Evolutionary conservation across 352 stramenopile genomes (phyloP), one percentile per base, ranked within the genome.

Genomic region (Phytopythium cucurbitacearum): DNA sequence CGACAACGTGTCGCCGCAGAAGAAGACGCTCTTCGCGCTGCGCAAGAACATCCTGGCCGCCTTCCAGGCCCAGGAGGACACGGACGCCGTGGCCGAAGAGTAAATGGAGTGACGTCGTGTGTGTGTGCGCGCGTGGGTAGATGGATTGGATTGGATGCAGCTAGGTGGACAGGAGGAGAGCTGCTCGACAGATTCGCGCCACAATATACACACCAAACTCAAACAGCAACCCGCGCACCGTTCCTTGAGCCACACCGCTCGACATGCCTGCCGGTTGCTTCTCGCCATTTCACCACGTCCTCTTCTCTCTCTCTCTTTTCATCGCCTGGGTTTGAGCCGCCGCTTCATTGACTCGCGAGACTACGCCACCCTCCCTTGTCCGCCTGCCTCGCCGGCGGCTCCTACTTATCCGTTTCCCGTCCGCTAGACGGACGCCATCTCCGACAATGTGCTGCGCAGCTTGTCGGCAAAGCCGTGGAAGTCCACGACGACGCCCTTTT

Each of bases 11-110:
- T 72, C 75, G 32, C 62, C 87, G 5, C 64, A 89, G 56, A 96
- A 96, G 68, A 96, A 95, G 69, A 94, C 81, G 64, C 76, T 94
- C 43, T 97, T 97, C 49, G 72, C 78, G 42, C 60, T 96, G 28
- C 84, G 87, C 66, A 91, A 91, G 70, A 97, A 97, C 74, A 96
- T 97, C 57, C 76, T 97, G 38, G 65, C 87, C 55, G 73, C 81
- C 59, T 85, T 85, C 57, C 62, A 76, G 61, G 59, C 56, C 39
- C 58, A 80, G 52, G 64, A 69, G 60, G 58, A 60, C 54, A 74
- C 71, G 60, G 58, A 72, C 60, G 69, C 79, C 40, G 13, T 51
- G 48, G 48, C 48, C 37, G 21, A 54, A 6, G 21, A 54, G 48
- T 54, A 46, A 28, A 13, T 9, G 21, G 21, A 28, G 21, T 28